Base-by-base conservation (phyloP, 2,329 filamentous ascomycete species). In the Triangularia verruculosa region DNA sequence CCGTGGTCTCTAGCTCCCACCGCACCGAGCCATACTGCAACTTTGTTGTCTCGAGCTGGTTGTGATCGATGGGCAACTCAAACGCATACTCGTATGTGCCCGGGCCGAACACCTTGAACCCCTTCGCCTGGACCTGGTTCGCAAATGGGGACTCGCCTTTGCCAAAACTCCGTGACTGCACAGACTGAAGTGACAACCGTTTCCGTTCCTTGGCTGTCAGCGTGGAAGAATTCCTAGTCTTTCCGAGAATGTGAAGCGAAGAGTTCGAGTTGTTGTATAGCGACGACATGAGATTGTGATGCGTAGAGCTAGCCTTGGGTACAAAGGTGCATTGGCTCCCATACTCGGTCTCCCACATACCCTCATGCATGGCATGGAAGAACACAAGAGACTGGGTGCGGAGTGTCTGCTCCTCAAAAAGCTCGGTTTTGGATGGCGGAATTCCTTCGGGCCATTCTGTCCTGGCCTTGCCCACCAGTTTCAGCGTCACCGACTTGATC, bases 401-500 rank as follows among this genome's bases (percentile, higher is more conserved):
- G 64, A 98, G 83, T 3, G 88, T 91, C 69, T 95, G 90, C 67
- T 92, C 90, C 73, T 98, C 93, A 71, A 87, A 89, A 60, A 92
- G 87, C 47, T 96, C 91, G 1, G 89, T 84, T 75, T 96, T 97
- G 63, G 89, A 84, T 0, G 93, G 93, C 2, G 95, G 94, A 28
- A 98, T 95, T 58, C 93, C 92, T 79, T 98, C 95, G 15, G 95
- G 94, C 95, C 95, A 99, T 73, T 97, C 93, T 1, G 95, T 98
- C 67, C 90, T 86, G 2, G 93, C 92, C 73, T 88, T 89, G 28
- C 94, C 95, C 47, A 89, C 86, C 70, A 99, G 91, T 71, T 91
- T 94, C 59, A 99, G 81, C 5, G 90, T 93, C 24, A 99, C 86
- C 3, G 92, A 89, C 79, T 97, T 97, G 69, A 99, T 88, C 78